phyloP scores from a whole-genome alignment of 2,329 filamentous ascomycete species.

The Aspergillus sp. region DNA sequence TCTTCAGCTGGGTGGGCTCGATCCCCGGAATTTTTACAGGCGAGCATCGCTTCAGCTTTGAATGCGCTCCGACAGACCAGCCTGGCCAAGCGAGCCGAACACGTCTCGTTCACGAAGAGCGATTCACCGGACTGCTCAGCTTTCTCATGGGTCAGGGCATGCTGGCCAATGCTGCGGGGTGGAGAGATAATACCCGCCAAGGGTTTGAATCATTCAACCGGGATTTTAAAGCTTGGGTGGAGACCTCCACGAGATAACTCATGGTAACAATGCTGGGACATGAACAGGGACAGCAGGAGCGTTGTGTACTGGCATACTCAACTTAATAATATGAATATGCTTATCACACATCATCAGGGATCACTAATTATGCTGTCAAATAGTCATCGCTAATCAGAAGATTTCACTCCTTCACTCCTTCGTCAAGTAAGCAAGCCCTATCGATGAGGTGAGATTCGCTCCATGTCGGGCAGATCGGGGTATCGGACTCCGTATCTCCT shows the following conservation, averaged over 20 bases:
- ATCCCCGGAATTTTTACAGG: slow-evolving; percentile 9
- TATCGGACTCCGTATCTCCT: no score
- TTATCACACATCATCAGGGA: no score
- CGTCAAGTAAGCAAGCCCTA: no score
- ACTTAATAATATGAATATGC: no score
- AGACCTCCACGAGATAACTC: neutral
- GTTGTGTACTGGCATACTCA: neutral
- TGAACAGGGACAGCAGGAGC: neutral
- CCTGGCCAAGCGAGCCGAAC: neutral
- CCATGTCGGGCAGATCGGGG: no score
- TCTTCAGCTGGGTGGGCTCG: slow-evolving; percentile 9
- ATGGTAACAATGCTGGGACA: neutral
- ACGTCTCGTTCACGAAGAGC: slow-evolving; percentile 11
- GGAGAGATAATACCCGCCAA: neutral
- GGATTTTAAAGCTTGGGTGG: slow-evolving; percentile 13
- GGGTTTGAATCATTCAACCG: slow-evolving; percentile 10
- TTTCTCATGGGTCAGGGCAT: slow-evolving; percentile 11
- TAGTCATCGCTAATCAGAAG: no score
- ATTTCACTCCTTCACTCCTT: no score
- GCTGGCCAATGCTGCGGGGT: neutral
- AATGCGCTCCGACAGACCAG: neutral
- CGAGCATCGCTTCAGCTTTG: slow-evolving; percentile 11
- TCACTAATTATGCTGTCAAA: no score
- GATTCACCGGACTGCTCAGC: slow-evolving; percentile 6
- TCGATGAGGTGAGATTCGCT: no score